Conservation (phyloP, 179 eudicot species). For the Camellia oleifera region DNA sequence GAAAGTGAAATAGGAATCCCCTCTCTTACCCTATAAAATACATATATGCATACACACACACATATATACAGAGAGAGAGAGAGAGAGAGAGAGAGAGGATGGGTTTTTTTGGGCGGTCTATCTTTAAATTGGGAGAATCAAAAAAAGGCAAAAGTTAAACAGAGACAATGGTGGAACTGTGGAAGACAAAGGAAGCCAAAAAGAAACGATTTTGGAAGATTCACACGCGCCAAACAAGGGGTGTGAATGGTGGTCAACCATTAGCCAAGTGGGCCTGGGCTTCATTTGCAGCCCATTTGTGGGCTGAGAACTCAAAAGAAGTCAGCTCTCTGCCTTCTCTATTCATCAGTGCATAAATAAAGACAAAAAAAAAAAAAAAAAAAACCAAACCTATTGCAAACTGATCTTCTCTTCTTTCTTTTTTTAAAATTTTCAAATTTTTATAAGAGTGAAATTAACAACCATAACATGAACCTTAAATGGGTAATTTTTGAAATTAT, state of each 20-base stretch:
- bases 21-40: not conserved
- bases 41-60: not conserved
- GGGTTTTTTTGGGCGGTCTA: too few species aligned
- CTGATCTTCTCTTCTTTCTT: too few species aligned
- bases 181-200: not conserved
- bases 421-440: too few species aligned
- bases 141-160: too few species aligned
- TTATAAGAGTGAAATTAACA: too few species aligned
- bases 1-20: conserved; percentile 2
- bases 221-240: conserved; percentile 6
- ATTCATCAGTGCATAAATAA: not conserved
- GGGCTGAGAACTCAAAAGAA: not conserved
- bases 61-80: not conserved
- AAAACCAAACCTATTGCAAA: not conserved
- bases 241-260: not conserved
- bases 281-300: not conserved
- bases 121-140: not conserved
- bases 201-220: not conserved
- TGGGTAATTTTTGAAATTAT: too few species aligned
- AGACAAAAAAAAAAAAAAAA: not conserved
- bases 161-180: too few species aligned
- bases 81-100: not conserved
- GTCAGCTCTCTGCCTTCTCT: not conserved
- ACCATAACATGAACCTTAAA: too few species aligned
- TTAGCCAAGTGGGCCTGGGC: conserved; percentile 11